phyloP scores from a whole-genome alignment of 83 land plant genomes.

The Thuja plicata region DNA sequence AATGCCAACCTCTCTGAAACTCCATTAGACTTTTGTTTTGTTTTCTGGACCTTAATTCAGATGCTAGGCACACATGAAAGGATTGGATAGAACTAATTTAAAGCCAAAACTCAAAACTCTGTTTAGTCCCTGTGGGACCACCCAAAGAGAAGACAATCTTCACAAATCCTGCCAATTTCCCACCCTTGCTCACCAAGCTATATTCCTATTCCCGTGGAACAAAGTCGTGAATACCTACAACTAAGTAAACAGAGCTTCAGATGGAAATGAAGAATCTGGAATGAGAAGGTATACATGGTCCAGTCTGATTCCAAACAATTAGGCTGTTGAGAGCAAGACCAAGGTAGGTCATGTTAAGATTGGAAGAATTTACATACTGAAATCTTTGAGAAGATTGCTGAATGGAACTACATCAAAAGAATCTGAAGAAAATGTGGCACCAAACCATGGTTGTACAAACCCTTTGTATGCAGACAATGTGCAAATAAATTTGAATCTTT shows the following conservation, averaged over 20 bases:
- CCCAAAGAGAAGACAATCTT: conserved; percentile 3
- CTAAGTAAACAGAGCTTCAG: neutral
- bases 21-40: neutral
- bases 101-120: neutral
- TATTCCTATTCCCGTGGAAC: neutral
- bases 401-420: conserved; percentile 12
- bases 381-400: conserved; percentile 4
- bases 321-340: conserved; percentile 2
- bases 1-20: conserved; percentile 9
- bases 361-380: conserved; percentile 9
- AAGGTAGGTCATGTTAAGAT: conserved; percentile 9
- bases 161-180: conserved; percentile 9
- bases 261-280: conserved; percentile 2
- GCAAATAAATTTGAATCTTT: conserved; percentile 3
- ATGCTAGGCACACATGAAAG: neutral
- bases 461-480: conserved; percentile 3
- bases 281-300: neutral
- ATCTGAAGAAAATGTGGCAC: conserved; percentile 3
- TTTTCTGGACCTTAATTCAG: neutral
- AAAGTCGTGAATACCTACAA: neutral
- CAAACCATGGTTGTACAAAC: conserved; percentile 7
- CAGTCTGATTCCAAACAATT: conserved; percentile 4
- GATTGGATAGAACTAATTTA: neutral
- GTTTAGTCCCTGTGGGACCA: neutral
- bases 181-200: neutral